Conservation (phyloP, 2,329 filamentous ascomycete genomes). For the Fusarium poae region DNA sequence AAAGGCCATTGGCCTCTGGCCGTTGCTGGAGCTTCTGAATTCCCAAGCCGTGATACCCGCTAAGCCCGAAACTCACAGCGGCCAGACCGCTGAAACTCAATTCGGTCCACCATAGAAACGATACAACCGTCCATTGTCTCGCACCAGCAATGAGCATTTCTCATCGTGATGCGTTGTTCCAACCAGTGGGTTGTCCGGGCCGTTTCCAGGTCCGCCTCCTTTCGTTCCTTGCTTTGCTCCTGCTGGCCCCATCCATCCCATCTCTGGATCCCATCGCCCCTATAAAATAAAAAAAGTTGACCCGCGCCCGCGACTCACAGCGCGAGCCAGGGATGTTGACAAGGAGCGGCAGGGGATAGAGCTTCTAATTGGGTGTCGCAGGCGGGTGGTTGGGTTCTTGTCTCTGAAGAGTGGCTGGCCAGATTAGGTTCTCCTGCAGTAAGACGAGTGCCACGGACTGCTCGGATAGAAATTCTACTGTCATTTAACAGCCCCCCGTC, state of each 20-base stretch:
- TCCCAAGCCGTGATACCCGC: constrained; percentile 23
- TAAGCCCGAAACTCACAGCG: constrained; percentile 19
- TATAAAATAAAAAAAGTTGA: constrained; percentile 8
- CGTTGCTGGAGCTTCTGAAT: constrained; percentile 6
- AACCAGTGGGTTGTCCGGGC: constrained; percentile 34
- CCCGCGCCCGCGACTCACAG: constrained; percentile 38
- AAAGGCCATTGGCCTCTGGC: neutral
- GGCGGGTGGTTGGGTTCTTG: constrained; percentile 22
- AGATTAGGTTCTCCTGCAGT: constrained; percentile 23
- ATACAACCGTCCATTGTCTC: constrained; percentile 11
- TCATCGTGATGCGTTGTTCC: constrained; percentile 33
- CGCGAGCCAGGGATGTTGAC: constrained; percentile 35
- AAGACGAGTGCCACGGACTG: constrained; percentile 26
- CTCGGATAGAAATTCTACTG: constrained; percentile 31
- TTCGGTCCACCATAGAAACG: constrained; percentile 2
- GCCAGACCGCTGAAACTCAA: constrained; percentile 33
- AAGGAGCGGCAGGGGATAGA: constrained; percentile 29
- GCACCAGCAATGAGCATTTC: constrained; percentile 13
- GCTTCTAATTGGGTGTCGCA: constrained; percentile 25
- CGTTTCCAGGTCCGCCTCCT: constrained; percentile 38
- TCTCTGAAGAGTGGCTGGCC: constrained; percentile 38
- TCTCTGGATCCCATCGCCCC: constrained; percentile 28
- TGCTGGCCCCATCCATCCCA: constrained; percentile 29
- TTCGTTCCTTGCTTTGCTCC: constrained; percentile 41
- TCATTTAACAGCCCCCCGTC: constrained; percentile 2